These are phyloP conservation scores for Candida xiaguanensis DNA, from an alignment of 805 yeast genomes.

Conservation along the genomic window DNA sequence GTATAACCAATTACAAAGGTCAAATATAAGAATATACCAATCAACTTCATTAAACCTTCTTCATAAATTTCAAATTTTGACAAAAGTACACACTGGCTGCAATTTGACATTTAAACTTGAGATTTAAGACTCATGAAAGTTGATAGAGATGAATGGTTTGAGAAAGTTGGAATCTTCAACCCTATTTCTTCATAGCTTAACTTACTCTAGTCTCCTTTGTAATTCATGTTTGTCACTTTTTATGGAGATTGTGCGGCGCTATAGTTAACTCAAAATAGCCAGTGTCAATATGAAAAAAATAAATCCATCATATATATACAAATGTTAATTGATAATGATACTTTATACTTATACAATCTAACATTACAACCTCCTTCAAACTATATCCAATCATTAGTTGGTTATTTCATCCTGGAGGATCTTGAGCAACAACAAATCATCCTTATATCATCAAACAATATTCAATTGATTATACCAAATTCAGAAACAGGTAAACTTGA, in stretches of 20 bases:
- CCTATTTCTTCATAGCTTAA: no score
- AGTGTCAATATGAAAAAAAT: not conserved
- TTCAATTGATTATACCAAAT: conserved; percentile 54
- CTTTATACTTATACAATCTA: conserved; percentile 60
- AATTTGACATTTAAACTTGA: no score
- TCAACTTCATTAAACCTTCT: not conserved
- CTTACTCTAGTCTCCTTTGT: no score
- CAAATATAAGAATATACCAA: not conserved
- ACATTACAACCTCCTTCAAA: conserved; percentile 64
- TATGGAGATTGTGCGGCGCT: no score
- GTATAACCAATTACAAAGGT: conserved; percentile 7
- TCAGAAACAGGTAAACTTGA: conserved; percentile 53
- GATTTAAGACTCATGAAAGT: no score
- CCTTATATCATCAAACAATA: conserved; percentile 49
- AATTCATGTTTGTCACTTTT: no score
- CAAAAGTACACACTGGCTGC: no score
- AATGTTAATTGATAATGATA: conserved; percentile 18
- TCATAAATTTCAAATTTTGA: no score
- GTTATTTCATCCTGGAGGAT: conserved; percentile 58
- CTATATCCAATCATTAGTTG: conserved; percentile 54
- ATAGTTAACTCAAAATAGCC: no score
- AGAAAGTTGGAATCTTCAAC: no score
- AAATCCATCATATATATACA: not conserved
- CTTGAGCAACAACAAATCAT: conserved; percentile 58
- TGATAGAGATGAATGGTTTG: no score